phyloP scores from a whole-genome alignment of 306 rosid genomes.

The Gastrolobium villosum region DNA sequence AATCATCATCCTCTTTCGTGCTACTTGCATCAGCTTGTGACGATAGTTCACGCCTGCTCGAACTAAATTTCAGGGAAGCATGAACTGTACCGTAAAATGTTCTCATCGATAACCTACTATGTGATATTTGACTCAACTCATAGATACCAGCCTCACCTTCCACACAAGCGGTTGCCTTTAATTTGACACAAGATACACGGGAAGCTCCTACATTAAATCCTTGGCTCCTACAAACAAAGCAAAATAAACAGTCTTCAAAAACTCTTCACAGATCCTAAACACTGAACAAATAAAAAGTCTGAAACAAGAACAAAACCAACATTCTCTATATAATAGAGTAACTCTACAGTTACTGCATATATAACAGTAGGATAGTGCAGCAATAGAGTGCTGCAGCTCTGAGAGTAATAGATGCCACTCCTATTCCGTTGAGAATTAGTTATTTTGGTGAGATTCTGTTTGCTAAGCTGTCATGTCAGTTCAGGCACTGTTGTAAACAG shows the following conservation, averaged over 20 bases:
- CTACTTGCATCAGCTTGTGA: slow-evolving; percentile 72
- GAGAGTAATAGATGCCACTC: too few relatives aligned
- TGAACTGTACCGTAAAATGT: slow-evolving; percentile 42
- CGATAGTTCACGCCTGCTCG: slow-evolving; percentile 58
- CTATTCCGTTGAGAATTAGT: too few relatives aligned
- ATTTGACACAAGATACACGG: slow-evolving; percentile 47
- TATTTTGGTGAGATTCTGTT: too few relatives aligned
- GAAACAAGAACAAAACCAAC: background rate
- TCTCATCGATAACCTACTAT: slow-evolving; percentile 33
- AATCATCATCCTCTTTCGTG: slow-evolving; percentile 62
- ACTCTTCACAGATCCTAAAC: background rate
- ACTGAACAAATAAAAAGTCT: background rate
- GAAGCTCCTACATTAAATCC: slow-evolving; percentile 49
- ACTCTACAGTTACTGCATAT: too few relatives aligned
- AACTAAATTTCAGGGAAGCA: slow-evolving; percentile 42
- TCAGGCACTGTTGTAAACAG: background rate
- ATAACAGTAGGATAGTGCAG: too few relatives aligned
- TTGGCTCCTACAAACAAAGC: slow-evolving; percentile 55
- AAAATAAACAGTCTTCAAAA: slow-evolving; percentile 3
- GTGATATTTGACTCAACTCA: slow-evolving; percentile 42
- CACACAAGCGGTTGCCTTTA: slow-evolving; percentile 14
- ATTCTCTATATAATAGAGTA: background rate
- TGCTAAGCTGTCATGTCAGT: background rate
- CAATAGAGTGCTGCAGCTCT: too few relatives aligned
- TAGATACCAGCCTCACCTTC: slow-evolving; percentile 41